Evolutionary conservation across 345 rosid species (phyloP).

Genomic region (Erysimum cheiranthoides): DNA sequence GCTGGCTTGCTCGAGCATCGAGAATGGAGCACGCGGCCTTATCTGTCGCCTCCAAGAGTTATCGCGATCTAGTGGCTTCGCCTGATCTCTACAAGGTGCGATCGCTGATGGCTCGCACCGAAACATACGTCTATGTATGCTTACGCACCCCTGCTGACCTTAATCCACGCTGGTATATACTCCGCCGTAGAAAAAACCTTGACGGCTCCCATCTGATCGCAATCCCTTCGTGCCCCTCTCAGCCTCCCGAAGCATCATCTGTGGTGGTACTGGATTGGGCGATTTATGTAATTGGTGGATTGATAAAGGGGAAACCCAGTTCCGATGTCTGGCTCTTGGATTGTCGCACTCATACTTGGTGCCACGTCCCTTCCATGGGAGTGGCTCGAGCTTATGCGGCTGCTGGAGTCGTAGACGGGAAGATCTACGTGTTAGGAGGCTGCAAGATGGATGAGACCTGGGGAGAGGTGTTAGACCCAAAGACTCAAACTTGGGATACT

Average conservation of each 20-base stretch:
- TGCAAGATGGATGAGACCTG: too few species aligned
- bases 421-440: neutral
- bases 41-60: constrained; percentile 55
- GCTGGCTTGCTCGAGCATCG: constrained; percentile 61
- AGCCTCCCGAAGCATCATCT: neutral
- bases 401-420: neutral
- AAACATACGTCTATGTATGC: constrained; percentile 59
- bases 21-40: constrained; percentile 58
- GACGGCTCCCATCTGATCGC: neutral
- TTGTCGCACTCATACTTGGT: constrained; percentile 53
- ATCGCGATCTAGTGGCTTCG: constrained; percentile 55
- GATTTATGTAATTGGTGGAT: constrained; percentile 54
- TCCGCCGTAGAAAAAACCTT: constrained; percentile 22
- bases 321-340: constrained; percentile 61
- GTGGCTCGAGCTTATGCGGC: neutral
- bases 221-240: constrained; percentile 35
- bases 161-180: constrained; percentile 49
- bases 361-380: neutral
- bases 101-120: constrained; percentile 29
- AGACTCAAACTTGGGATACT: neutral
- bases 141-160: constrained; percentile 44
- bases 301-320: constrained; percentile 54
- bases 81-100: constrained; percentile 58
- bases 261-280: neutral
- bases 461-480: neutral